These are phyloP conservation scores for Somion occarium DNA, from an alignment of 1,284 basidiomycete species.

Conservation along the genomic window DNA sequence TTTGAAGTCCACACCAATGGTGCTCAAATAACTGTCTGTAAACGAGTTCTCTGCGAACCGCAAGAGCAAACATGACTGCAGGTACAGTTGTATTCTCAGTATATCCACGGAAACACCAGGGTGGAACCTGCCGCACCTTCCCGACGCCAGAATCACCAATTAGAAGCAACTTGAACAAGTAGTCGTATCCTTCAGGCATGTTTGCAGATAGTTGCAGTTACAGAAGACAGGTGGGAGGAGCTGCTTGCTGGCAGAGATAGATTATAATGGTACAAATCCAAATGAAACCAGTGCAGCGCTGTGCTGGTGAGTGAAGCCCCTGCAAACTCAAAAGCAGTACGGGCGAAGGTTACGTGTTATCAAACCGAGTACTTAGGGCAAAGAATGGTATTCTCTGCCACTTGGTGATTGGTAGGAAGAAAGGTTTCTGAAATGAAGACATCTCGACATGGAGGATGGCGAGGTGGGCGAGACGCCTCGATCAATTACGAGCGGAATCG, in stretches of 20 bases:
- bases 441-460: too few species aligned
- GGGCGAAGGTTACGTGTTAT: too few species aligned
- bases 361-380: too few species aligned
- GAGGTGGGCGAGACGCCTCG: too few species aligned
- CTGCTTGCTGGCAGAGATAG: neutral
- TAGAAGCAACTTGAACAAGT: slow-evolving; percentile 93
- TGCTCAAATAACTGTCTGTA: slow-evolving; percentile 98
- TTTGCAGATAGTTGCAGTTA: slow-evolving; percentile 18
- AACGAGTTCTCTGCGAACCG: slow-evolving; percentile 99
- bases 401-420: too few species aligned
- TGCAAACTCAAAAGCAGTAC: too few species aligned
- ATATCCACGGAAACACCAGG: neutral
- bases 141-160: slow-evolving; percentile 96
- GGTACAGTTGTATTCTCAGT: neutral
- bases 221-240: slow-evolving; percentile 6
- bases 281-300: neutral
- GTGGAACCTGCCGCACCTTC: slow-evolving; percentile 52
- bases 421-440: too few species aligned
- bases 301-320: too few species aligned
- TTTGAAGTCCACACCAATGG: slow-evolving; percentile 99
- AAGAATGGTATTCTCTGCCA: too few species aligned
- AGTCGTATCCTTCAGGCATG: slow-evolving; percentile 94
- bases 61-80: slow-evolving; percentile 92
- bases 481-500: too few species aligned
- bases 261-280: neutral